phyloP scores from a whole-genome alignment of 768 basidiomycete species.

The Suillus subalutaceus region DNA sequence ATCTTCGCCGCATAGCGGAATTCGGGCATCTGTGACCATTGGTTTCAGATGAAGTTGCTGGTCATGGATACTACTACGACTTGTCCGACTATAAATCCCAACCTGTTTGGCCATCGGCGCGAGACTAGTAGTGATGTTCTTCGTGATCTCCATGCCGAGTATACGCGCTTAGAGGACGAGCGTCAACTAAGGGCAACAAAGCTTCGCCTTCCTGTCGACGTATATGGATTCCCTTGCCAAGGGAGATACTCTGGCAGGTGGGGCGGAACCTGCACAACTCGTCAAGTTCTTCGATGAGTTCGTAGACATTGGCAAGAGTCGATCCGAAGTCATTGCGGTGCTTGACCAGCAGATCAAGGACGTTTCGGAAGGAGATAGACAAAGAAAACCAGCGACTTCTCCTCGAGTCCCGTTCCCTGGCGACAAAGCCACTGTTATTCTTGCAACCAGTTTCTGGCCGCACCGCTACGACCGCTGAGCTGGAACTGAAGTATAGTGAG shows the following conservation, averaged over 20 bases:
- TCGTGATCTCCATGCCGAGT: slow-evolving; percentile 16
- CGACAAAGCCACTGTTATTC: slow-evolving; percentile 14
- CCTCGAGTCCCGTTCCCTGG: not conserved
- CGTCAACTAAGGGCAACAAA: slow-evolving; percentile 21
- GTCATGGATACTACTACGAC: slow-evolving; percentile 20
- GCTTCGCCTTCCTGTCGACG: slow-evolving; percentile 27
- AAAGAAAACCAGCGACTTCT: slow-evolving; percentile 18
- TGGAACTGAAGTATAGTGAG: slow-evolving; percentile 25
- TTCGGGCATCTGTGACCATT: slow-evolving; percentile 19
- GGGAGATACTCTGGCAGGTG: slow-evolving; percentile 15
- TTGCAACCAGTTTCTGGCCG: slow-evolving; percentile 11
- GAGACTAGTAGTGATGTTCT: not conserved
- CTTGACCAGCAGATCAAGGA: slow-evolving; percentile 20
- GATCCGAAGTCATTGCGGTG: slow-evolving; percentile 20
- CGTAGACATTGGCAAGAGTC: slow-evolving; percentile 21
- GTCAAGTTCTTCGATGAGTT: slow-evolving; percentile 25
- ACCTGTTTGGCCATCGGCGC: not conserved
- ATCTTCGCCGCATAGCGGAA: not conserved
- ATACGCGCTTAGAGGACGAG: slow-evolving; percentile 21
- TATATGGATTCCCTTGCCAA: slow-evolving; percentile 31
- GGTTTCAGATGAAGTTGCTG: slow-evolving; percentile 14
- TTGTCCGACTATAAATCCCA: not conserved
- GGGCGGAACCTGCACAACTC: slow-evolving; percentile 21
- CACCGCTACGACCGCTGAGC: slow-evolving; percentile 16
- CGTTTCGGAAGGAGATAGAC: slow-evolving; percentile 14